Evolutionary conservation across 1,284 basidiomycete species (phyloP).

Genomic region (Leccinum solheimii): DNA sequence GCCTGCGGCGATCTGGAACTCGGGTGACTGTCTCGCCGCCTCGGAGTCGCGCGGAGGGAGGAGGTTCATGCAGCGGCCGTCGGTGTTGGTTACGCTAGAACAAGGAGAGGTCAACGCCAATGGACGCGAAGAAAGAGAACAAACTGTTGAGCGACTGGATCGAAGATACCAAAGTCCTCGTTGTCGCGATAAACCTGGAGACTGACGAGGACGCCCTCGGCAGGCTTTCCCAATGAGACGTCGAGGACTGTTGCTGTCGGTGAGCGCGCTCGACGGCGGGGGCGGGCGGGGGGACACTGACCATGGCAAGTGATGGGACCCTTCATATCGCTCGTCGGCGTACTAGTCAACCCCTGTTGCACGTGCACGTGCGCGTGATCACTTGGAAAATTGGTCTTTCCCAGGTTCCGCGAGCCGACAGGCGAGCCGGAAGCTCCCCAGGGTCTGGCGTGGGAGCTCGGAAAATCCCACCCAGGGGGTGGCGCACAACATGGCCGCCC

Average conservation of each 20-base stretch:
- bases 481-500: too few species aligned
- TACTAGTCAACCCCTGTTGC: neutral
- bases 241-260: slow-evolving; percentile 67
- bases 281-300: slow-evolving; percentile 35
- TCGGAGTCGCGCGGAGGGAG: slow-evolving; percentile 51
- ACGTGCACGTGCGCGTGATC: neutral
- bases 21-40: slow-evolving; percentile 44
- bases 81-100: slow-evolving; percentile 70
- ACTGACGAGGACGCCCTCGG: slow-evolving; percentile 60
- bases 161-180: slow-evolving; percentile 43
- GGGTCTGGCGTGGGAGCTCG: too few species aligned
- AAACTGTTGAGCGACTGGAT: slow-evolving; percentile 63
- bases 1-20: slow-evolving; percentile 47
- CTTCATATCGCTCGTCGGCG: slow-evolving; percentile 43
- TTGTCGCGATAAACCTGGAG: slow-evolving; percentile 50
- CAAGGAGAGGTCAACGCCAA: neutral
- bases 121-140: slow-evolving; percentile 1
- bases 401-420: too few species aligned
- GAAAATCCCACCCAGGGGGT: too few species aligned
- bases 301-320: slow-evolving; percentile 92
- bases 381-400: too few species aligned
- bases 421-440: too few species aligned
- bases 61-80: slow-evolving; percentile 80
- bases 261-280: neutral
- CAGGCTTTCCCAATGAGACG: slow-evolving; percentile 80